Evolutionary conservation across 2,329 filamentous ascomycete species (phyloP), one percentile per base, ranked within the genome.

Genomic region (Fusarium aywerte): DNA sequence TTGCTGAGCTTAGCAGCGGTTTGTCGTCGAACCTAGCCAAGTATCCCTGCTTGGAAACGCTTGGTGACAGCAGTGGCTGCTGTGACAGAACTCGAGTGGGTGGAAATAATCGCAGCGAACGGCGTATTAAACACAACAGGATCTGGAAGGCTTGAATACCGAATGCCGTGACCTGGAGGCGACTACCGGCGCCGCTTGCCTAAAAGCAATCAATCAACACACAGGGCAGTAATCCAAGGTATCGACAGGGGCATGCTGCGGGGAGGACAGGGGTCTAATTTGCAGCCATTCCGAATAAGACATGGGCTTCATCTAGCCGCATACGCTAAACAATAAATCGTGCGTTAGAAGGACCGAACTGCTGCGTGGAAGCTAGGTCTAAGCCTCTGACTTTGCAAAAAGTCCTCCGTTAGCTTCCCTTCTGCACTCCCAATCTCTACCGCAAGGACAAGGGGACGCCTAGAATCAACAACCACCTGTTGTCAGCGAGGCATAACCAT

Each of bases 331-430:
- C 57, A 56, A 53, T 69, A 59, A 70, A 73, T 73, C 70, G 70
- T 70, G 70, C 69, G 68, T 73, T 73, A 73, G 70, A 73, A 73
- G 70, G 70, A 73, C 70, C 70, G 70, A 73, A 65, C 70, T 67
- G 68, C 59, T 73, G 67, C 62, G 73, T 73, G 44, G 70, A 73
- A 73, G 70, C 61, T 62, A 52, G 65, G 70, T 73, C 70, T 73
- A 73, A 73, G 70, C 70, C 70, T 73, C 70, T 50, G 50, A 62
- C 68, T 65, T 67, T 62, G 53, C 70, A 73, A 73, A 73, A 73
- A 73, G 70, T 51, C 70, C 70, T 73, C 49, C 36, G 45, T 35
- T 48, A 48, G 45, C 45, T 48, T n/a, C 52, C 35, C 38, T 57
- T 39, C 32, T 50, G 36, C 54, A 53, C 45, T 63, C 47, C 65